Conservation (phyloP, 257 asterid species). For the Anisodus acutangulus region DNA sequence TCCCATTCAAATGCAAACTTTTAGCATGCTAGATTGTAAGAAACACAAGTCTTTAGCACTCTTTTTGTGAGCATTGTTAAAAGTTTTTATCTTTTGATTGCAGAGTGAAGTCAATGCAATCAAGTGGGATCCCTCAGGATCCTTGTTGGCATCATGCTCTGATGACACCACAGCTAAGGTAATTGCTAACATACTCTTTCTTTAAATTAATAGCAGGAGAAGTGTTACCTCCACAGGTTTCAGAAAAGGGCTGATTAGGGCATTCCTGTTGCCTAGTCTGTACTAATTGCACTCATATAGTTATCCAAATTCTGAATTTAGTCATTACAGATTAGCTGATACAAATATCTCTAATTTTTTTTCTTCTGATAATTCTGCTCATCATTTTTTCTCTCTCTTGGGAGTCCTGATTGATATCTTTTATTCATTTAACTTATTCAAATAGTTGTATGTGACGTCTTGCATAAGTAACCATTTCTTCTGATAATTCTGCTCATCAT, state of each 20-base stretch:
- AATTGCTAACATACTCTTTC: neutral
- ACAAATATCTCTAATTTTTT: neutral
- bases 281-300: neutral
- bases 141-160: slow-evolving; percentile 93
- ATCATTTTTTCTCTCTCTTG: neutral
- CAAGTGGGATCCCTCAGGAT: slow-evolving; percentile 98
- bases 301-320: neutral
- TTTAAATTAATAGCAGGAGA: slow-evolving; percentile 10
- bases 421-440: neutral
- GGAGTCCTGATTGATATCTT: neutral
- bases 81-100: slow-evolving; percentile 30
- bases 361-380: neutral
- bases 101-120: slow-evolving; percentile 98
- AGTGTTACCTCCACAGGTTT: neutral
- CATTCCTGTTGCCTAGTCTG: neutral
- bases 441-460: neutral
- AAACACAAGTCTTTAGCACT: neutral
- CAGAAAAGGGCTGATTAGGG: neutral
- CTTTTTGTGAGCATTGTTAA: neutral
- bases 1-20: slow-evolving; percentile 1
- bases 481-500: neutral
- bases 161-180: slow-evolving; percentile 98
- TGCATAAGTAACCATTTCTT: neutral
- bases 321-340: neutral
- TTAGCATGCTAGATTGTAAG: slow-evolving; percentile 16